Conservation (phyloP, 345 rosid species). For the Sapria himalayana region DNA sequence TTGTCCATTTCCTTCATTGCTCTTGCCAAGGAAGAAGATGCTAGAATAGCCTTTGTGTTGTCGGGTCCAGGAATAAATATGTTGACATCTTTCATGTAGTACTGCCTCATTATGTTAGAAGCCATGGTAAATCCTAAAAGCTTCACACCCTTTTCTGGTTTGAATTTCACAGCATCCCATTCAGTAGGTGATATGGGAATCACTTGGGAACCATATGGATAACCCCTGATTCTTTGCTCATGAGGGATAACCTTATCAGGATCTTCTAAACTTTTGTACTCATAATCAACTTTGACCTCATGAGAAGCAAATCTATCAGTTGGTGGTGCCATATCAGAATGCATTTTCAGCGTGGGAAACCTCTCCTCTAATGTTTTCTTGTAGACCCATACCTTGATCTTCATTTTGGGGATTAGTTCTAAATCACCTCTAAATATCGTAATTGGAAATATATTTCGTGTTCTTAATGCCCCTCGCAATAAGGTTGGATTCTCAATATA, state of each 20-base stretch:
- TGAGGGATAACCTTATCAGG: conserved; percentile 48
- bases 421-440: conserved; percentile 75
- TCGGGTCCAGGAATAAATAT: conserved; percentile 69
- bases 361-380: conserved; percentile 84
- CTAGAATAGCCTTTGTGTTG: conserved; percentile 23
- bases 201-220: conserved; percentile 88
- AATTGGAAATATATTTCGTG: conserved; percentile 52
- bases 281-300: conserved; percentile 76
- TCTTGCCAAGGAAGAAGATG: conserved; percentile 23
- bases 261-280: conserved; percentile 39
- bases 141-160: conserved; percentile 81
- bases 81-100: conserved; percentile 87
- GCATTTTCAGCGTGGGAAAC: conserved; percentile 67
- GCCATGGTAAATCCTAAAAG: conserved; percentile 72
- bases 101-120: conserved; percentile 57
- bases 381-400: conserved; percentile 92
- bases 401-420: conserved; percentile 51
- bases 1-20: too few species aligned
- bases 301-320: conserved; percentile 62
- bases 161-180: conserved; percentile 59
- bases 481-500: conserved; percentile 51
- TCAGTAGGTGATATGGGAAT: conserved; percentile 63
- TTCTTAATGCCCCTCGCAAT: conserved; percentile 59
- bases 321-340: conserved; percentile 76
- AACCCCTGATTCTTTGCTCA: conserved; percentile 86